phyloP scores from a whole-genome alignment of 768 basidiomycete species.

The Boletus subparvulus region DNA sequence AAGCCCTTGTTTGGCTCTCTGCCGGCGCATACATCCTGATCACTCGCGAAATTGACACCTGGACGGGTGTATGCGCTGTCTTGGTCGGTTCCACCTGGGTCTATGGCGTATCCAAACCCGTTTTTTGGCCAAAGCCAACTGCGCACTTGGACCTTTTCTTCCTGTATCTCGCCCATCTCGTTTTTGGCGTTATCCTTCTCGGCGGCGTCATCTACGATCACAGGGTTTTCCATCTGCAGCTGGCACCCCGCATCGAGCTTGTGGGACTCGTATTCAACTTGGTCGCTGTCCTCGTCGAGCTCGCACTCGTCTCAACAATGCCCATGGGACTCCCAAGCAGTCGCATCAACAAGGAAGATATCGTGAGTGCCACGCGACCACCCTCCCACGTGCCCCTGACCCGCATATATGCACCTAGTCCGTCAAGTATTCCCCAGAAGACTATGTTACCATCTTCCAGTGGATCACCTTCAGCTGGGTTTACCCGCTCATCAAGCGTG shows the following conservation, averaged over 20 bases:
- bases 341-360: conserved; percentile 50
- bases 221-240: conserved; percentile 40
- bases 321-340: conserved; percentile 65
- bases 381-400: neutral
- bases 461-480: conserved; percentile 78
- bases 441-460: conserved; percentile 68
- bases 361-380: conserved; percentile 45
- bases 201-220: conserved; percentile 56
- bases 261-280: conserved; percentile 42
- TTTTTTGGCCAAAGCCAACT: conserved; percentile 53
- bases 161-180: conserved; percentile 52
- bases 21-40: conserved; percentile 52
- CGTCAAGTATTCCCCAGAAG: conserved; percentile 52
- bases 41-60: conserved; percentile 35
- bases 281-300: conserved; percentile 39
- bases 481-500: conserved; percentile 57
- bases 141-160: conserved; percentile 63
- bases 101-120: conserved; percentile 58
- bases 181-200: conserved; percentile 46
- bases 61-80: conserved; percentile 42
- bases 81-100: conserved; percentile 61
- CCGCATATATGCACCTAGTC: conserved; percentile 15
- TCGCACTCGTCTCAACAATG: conserved; percentile 56
- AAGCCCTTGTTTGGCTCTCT: conserved; percentile 60
- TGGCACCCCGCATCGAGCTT: conserved; percentile 35